phyloP scores from a whole-genome alignment of 176 grass and related monocot species.

The Coix lacrymajobi region DNA sequence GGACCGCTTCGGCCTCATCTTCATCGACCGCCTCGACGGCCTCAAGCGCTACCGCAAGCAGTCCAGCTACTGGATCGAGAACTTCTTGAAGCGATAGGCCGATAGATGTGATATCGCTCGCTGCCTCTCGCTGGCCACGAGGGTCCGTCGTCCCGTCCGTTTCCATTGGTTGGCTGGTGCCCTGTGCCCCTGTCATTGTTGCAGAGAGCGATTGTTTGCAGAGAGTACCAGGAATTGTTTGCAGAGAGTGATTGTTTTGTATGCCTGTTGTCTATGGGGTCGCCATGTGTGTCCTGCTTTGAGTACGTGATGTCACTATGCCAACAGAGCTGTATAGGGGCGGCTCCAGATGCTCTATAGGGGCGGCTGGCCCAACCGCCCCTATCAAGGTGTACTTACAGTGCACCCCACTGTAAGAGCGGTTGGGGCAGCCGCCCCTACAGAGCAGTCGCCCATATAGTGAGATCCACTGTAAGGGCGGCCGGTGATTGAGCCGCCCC shows the following conservation, averaged over 20 bases:
- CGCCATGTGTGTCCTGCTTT: neutral
- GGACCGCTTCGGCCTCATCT: conserved; percentile 57
- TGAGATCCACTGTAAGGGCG: too few relatives aligned
- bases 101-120: neutral
- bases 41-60: conserved; percentile 65
- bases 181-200: too few relatives aligned
- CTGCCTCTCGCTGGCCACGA: neutral
- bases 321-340: too few relatives aligned
- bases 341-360: too few relatives aligned
- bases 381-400: too few relatives aligned
- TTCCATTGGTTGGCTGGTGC: neutral
- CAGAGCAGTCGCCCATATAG: too few relatives aligned
- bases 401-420: too few relatives aligned
- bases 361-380: too few relatives aligned
- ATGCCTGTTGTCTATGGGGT: neutral
- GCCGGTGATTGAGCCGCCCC: too few relatives aligned
- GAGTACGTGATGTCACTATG: too few relatives aligned
- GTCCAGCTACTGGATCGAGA: conserved; percentile 53
- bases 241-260: neutral
- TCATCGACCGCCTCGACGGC: conserved; percentile 38
- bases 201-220: neutral
- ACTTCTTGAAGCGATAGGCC: conserved; percentile 43
- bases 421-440: too few relatives aligned
- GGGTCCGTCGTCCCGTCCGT: neutral
- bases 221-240: neutral